phyloP scores from a whole-genome alignment of 305 asterid species.

The Solanum chacoense region DNA sequence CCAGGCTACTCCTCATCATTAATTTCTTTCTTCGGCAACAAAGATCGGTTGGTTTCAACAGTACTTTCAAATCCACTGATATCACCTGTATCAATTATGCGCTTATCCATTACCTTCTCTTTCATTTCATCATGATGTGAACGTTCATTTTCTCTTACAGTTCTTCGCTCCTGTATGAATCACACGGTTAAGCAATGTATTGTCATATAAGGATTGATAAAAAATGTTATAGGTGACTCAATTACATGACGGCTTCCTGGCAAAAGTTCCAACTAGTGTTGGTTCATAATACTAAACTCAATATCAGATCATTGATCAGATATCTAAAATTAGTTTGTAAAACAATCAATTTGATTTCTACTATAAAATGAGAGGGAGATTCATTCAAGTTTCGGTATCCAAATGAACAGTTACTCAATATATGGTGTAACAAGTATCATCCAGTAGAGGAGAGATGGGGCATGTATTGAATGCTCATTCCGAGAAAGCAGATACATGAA shows the following conservation, averaged over 20 bases:
- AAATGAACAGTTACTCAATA: background rate
- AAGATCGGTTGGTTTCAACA: slow-evolving; percentile 38
- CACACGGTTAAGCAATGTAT: background rate
- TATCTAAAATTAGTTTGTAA: background rate
- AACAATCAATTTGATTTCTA: background rate
- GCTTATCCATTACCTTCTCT: slow-evolving; percentile 33
- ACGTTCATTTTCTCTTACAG: slow-evolving; percentile 36
- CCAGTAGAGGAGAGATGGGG: background rate
- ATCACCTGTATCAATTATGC: slow-evolving; percentile 55
- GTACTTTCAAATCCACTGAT: slow-evolving; percentile 77
- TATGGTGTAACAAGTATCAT: background rate
- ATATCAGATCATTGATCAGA: background rate
- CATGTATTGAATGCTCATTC: background rate
- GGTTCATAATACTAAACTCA: background rate
- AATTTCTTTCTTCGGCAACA: slow-evolving; percentile 49
- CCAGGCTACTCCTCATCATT: slow-evolving; percentile 36
- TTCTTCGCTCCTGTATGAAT: slow-evolving; percentile 47
- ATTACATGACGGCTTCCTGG: background rate
- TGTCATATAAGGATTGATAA: background rate
- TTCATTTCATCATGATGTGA: slow-evolving; percentile 28
- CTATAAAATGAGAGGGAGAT: background rate
- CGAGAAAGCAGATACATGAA: background rate
- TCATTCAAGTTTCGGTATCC: background rate
- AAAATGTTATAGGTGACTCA: background rate
- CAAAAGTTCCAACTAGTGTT: background rate